Base-by-base conservation (phyloP, 768 basidiomycete genomes). In the Termitomyces sp. region DNA sequence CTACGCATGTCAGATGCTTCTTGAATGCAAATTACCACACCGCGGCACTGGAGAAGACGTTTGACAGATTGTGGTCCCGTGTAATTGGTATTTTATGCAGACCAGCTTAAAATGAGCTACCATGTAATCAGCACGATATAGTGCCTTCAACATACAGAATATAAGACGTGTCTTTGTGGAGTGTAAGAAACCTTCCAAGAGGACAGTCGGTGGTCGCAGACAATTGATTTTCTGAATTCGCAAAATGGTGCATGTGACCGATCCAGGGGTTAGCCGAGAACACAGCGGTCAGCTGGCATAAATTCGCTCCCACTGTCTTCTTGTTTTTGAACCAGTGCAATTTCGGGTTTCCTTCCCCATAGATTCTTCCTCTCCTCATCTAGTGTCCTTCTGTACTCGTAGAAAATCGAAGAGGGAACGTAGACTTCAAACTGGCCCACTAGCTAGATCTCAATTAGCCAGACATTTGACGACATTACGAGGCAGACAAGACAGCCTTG, bases 201-300 rank as follows among this genome's bases (percentile, higher is more conserved):
- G 47, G 25, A 31, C 48, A 58, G 10, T 3, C 25, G 29, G 31
- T n/a, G 20, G 7, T 8, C 25, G 25, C 25, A 25, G 25, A 25
- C 25, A 25, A 25, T 25, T 25, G 25, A 25, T 25, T 25, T 25
- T 25, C 25, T 25, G 55, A 57, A 62, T 60, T 45, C 38, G 57
- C 36, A 55, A 55, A 63, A 59, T 36, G 40, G 37, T 52, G 48
- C 71, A 71, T 69, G 71, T 72, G 71, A 72, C 66, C 50, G 14
- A 62, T 42, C 65, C 63, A 70, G 69, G 69, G 65, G 67, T 65
- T 67, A 67, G 59, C 63, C 66, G 63, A 53, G 34, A 59, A 57
- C 47, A 57, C 47, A 48, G 53, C 31, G 64, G 69, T 71, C 70
- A 71, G 70, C 69, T 66, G 70, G 29, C 62, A 59, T 59, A 67